Conservation (phyloP, 306 rosid species). For the Hippophae gyantsensis region DNA sequence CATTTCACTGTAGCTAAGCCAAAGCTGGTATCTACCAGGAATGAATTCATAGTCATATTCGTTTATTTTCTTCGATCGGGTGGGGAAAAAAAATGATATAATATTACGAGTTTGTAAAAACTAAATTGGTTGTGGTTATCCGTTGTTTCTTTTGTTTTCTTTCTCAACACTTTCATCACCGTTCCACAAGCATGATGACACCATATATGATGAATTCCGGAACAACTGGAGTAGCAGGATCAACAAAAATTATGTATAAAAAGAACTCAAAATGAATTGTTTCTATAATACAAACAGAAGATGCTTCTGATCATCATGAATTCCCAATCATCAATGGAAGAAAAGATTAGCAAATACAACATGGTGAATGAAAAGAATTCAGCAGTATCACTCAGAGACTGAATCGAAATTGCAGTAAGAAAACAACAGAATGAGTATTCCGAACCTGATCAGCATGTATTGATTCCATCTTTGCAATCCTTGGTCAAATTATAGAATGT, state of each 20-base stretch:
- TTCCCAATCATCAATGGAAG: slow-evolving; percentile 30
- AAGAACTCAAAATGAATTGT: slow-evolving; percentile 11
- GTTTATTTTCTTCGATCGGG: no score
- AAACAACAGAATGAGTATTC: slow-evolving; percentile 19
- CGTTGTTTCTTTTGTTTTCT: no score
- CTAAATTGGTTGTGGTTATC: no score
- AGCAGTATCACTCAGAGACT: slow-evolving; percentile 28
- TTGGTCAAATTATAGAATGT: slow-evolving; percentile 81
- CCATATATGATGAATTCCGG: no score
- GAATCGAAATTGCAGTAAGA: slow-evolving; percentile 14
- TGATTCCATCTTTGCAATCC: slow-evolving; percentile 95
- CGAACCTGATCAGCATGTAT: slow-evolving; percentile 68
- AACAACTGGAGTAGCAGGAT: neutral
- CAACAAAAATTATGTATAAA: slow-evolving; percentile 4
- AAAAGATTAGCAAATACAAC: slow-evolving; percentile 37
- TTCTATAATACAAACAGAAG: slow-evolving; percentile 27
- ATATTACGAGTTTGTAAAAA: no score
- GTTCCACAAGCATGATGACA: no score
- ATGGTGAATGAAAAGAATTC: slow-evolving; percentile 25
- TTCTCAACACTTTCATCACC: no score
- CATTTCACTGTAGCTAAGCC: no score
- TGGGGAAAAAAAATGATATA: no score
- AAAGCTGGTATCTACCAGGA: no score
- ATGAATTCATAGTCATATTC: no score
- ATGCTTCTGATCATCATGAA: slow-evolving; percentile 19